phyloP scores from a whole-genome alignment of 768 basidiomycete genomes.

The Podaxis rugospora region DNA sequence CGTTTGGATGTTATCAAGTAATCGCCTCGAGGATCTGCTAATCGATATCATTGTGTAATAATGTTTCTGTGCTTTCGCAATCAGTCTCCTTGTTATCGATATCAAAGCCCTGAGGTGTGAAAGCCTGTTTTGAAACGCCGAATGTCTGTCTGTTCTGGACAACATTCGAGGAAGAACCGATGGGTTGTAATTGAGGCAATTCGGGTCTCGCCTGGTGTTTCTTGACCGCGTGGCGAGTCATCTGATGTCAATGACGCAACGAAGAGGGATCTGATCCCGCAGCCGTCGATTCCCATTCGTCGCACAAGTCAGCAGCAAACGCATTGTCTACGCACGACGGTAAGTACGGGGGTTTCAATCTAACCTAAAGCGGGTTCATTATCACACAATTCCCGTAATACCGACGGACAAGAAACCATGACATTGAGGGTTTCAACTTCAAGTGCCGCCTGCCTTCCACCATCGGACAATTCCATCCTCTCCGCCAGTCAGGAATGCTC shows the following conservation, averaged over 20 bases:
- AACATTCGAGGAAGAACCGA: not conserved
- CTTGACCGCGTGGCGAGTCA: not conserved
- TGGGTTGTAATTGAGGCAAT: not conserved
- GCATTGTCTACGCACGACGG: not conserved
- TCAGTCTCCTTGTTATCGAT: constrained; percentile 6
- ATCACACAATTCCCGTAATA: not conserved
- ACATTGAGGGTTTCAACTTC: constrained; percentile 12
- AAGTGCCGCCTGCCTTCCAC: constrained; percentile 69
- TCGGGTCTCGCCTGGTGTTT: not conserved
- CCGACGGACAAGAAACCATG: not conserved
- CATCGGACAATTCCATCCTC: constrained; percentile 72
- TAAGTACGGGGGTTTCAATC: not conserved
- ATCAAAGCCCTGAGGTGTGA: not conserved
- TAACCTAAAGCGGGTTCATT: not conserved
- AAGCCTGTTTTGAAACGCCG: not conserved
- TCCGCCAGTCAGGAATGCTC: constrained; percentile 70
- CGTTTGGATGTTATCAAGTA: not conserved
- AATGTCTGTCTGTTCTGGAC: not conserved
- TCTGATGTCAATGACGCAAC: not conserved
- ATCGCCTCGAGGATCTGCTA: not conserved
- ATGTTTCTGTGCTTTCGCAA: not conserved
- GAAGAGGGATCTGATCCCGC: not conserved
- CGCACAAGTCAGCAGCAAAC: not conserved
- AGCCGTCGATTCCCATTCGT: not conserved
- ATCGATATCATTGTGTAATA: constrained; percentile 7